These are phyloP conservation scores for Solanum lignicaule DNA, from an alignment of 257 asterid species.

Conservation along the genomic window DNA sequence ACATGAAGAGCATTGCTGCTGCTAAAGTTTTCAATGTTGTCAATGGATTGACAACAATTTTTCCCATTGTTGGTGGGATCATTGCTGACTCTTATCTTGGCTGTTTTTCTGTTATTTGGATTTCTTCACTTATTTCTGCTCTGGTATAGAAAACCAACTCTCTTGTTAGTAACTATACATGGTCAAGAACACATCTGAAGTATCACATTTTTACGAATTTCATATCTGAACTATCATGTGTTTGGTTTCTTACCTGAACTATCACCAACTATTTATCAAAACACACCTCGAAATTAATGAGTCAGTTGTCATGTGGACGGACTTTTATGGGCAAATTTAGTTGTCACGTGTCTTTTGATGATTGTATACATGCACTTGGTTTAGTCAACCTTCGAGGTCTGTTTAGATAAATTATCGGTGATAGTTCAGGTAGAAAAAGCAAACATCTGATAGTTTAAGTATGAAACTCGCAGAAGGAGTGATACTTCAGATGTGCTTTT, in stretches of 20 bases:
- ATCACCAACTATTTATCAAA: background rate
- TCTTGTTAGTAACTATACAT: background rate
- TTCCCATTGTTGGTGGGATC: conserved; percentile 65
- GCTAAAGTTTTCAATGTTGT: conserved; percentile 61
- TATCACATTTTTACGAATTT: background rate
- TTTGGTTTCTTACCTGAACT: background rate
- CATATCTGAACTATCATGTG: background rate
- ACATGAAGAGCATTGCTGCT: conserved; percentile 58
- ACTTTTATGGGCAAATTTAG: background rate
- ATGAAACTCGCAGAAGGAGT: background rate
- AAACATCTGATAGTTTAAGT: background rate
- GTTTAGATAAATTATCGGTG: background rate
- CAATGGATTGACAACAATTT: conserved; percentile 55
- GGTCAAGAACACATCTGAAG: background rate
- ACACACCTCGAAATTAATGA: background rate
- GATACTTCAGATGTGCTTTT: background rate
- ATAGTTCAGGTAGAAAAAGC: background rate
- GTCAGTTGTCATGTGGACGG: background rate
- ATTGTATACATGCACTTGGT: background rate
- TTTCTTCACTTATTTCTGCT: conserved; percentile 58
- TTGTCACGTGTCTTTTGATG: accelerated
- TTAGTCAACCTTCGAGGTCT: background rate
- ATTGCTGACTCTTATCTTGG: conserved; percentile 67
- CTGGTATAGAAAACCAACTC: conserved; percentile 29
- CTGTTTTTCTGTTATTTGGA: conserved; percentile 63